Percentiles rank a stretch among this genome's conserved stretches.
Evolutionary conservation across 306 rosid species (phyloP).

Genomic region (Glycine soja): DNA sequence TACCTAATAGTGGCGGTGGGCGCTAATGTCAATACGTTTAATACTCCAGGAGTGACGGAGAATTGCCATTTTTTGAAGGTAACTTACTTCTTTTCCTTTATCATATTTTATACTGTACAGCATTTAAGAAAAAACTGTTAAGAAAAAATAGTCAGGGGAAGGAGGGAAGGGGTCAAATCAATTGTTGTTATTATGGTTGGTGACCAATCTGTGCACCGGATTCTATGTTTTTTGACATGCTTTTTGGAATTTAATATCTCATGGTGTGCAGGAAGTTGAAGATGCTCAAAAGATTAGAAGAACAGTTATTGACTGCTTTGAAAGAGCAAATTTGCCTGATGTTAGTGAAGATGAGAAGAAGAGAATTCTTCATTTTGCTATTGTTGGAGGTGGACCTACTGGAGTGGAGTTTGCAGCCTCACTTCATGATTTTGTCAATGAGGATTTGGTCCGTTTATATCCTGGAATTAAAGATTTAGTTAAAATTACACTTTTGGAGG

Average conservation of each 20-base stretch:
- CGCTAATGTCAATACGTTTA: conserved; percentile 94
- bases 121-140: conserved; percentile 4
- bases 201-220: not conserved
- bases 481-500: conserved; percentile 89
- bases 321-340: conserved; percentile 82
- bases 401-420: conserved; percentile 99
- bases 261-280: conserved; percentile 85
- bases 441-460: conserved; percentile 77
- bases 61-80: conserved; percentile 98
- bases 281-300: conserved; percentile 97
- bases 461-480: conserved; percentile 78
- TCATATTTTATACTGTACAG: not conserved
- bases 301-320: conserved; percentile 92
- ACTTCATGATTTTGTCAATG: conserved; percentile 93
- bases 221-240: conserved; percentile 20
- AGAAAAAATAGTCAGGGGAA: conserved; percentile 1
- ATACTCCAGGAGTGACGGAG: conserved; percentile 95
- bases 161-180: conserved; percentile 2
- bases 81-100: conserved; percentile 18
- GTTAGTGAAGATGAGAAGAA: conserved; percentile 83
- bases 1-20: conserved; percentile 79
- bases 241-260: conserved; percentile 21
- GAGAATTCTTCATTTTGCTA: conserved; percentile 95
- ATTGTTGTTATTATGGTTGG: conserved; percentile 2
- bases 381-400: conserved; percentile 99